Evolutionary conservation across 148 eudicot genomes (phyloP).

Genomic region (Cornus suecica): DNA sequence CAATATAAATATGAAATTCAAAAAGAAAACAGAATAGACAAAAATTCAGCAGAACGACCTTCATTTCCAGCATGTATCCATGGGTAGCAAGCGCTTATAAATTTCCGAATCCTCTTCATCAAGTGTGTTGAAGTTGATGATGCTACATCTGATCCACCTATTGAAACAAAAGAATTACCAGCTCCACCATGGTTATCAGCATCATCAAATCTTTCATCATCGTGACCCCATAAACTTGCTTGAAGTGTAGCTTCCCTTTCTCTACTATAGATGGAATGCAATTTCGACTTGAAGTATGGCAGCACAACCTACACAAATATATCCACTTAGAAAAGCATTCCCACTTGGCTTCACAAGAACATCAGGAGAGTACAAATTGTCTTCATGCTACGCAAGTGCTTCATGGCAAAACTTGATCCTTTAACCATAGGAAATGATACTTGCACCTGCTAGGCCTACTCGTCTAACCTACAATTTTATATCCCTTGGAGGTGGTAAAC

Average conservation of each 20-base stretch:
- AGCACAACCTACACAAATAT: constrained; percentile 68
- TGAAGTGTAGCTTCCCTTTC: constrained; percentile 93
- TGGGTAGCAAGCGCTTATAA: constrained; percentile 83
- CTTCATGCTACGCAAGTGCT: not conserved
- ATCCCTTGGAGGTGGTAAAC: too few species aligned
- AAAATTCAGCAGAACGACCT: constrained; percentile 41
- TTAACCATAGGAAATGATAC: too few species aligned
- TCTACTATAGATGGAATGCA: constrained; percentile 77
- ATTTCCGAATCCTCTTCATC: constrained; percentile 52
- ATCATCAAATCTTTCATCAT: constrained; percentile 59
- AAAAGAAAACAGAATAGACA: not conserved
- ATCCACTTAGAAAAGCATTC: not conserved
- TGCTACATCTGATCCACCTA: constrained; percentile 43
- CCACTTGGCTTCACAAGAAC: not conserved
- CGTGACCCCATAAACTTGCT: constrained; percentile 90
- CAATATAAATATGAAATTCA: not conserved
- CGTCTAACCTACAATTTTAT: too few species aligned
- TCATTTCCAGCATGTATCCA: constrained; percentile 92
- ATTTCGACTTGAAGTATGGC: constrained; percentile 90
- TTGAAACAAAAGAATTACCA: constrained; percentile 47
- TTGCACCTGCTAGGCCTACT: too few species aligned
- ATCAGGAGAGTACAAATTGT: not conserved
- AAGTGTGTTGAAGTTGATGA: constrained; percentile 49
- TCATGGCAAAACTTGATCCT: not conserved
- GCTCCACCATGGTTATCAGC: constrained; percentile 47